A percentile compares a stretch with the other conserved stretches of the same genome.
These are phyloP conservation scores for Shiraia sp. DNA, from an alignment of 2,329 filamentous ascomycete species.

Conservation along the genomic window DNA sequence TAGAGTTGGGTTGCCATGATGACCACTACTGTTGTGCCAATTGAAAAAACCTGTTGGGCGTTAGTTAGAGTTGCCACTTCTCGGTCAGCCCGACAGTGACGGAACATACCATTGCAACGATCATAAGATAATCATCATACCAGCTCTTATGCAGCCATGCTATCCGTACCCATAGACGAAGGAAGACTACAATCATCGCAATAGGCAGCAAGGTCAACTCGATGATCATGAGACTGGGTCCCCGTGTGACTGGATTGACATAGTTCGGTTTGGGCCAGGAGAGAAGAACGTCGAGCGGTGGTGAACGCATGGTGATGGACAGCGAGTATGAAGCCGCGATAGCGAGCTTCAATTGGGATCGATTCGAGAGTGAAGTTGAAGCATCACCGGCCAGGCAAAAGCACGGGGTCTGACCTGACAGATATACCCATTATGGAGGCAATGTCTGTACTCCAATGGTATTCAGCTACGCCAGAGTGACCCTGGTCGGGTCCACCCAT, in stretches of 20 bases:
- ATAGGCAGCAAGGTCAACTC: constrained; percentile 43
- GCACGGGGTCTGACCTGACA: constrained; percentile 32
- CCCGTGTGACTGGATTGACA: constrained; percentile 47
- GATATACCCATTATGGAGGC: constrained; percentile 29
- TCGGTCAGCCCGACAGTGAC: constrained; percentile 5
- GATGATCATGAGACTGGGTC: constrained; percentile 48
- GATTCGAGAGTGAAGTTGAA: constrained; percentile 22
- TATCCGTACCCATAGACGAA: constrained; percentile 42
- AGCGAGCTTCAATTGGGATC: constrained; percentile 22
- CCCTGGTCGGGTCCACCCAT: too few relatives aligned
- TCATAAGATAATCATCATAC: constrained; percentile 47
- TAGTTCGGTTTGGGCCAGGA: constrained; percentile 52
- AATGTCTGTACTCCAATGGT: constrained; percentile 18
- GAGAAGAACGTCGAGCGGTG: constrained; percentile 39
- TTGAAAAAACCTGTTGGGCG: constrained; percentile 34
- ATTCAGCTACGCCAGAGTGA: constrained; percentile 24
- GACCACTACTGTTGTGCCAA: constrained; percentile 37
- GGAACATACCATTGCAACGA: constrained; percentile 39
- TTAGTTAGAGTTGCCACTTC: constrained; percentile 18
- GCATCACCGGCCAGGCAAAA: constrained; percentile 30
- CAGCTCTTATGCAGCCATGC: constrained; percentile 43
- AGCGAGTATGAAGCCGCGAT: constrained; percentile 16
- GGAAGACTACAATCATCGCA: constrained; percentile 40
- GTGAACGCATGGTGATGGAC: constrained; percentile 34
- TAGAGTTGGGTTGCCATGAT: constrained; percentile 43